Evolutionary conservation across 225 moss, liverwort and hornwort genomes (phyloP).

Genomic region (Anthoceros angustus): DNA sequence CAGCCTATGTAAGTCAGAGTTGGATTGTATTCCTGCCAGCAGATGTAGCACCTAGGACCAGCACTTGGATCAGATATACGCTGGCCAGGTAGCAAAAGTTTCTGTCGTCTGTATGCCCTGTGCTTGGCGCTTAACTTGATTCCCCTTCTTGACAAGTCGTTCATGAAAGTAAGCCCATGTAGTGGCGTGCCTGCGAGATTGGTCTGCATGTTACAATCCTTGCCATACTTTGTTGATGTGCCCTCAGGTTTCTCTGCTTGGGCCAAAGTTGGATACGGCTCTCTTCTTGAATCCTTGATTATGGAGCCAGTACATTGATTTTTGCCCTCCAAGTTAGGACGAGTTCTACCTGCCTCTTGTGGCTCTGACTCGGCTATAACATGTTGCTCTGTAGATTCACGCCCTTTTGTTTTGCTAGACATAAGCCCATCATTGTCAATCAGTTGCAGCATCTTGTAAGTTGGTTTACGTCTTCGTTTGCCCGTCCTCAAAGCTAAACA

Average conservation of each 20-base stretch:
- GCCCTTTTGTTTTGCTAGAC: background rate
- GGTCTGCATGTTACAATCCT: background rate
- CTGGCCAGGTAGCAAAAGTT: background rate
- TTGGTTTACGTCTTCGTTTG: background rate
- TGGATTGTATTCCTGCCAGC: background rate
- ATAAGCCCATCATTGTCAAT: background rate
- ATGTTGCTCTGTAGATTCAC: no score
- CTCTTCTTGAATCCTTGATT: background rate
- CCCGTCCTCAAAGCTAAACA: background rate
- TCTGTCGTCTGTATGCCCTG: background rate
- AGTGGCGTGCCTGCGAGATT: background rate
- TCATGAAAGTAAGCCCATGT: background rate
- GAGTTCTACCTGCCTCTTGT: no score
- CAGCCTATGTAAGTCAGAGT: background rate
- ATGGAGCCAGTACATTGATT: no score
- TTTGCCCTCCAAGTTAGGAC: no score
- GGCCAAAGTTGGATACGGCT: background rate
- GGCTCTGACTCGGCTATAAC: background rate
- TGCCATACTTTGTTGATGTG: no score
- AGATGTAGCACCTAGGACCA: background rate
- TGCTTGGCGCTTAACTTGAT: background rate
- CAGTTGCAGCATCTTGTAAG: background rate
- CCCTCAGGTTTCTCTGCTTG: no score
- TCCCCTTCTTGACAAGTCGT: background rate
- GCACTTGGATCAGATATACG: background rate